Evolutionary conservation across 2,329 filamentous ascomycete species (phyloP).

Genomic region (Dryadomyces quercivorus): DNA sequence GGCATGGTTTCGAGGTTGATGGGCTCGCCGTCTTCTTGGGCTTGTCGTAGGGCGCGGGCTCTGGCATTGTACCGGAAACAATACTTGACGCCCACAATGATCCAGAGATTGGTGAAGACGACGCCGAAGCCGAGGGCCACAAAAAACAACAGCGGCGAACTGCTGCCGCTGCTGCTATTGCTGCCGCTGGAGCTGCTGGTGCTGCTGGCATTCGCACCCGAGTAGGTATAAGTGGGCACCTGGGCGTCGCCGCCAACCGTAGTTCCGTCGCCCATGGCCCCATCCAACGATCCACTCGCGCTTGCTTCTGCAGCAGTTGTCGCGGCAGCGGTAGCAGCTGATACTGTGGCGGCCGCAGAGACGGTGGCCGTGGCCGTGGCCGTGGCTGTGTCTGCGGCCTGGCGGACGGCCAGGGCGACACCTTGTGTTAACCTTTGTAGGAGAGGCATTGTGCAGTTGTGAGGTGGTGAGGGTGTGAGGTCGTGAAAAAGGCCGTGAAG

Average conservation of each 20-base stretch:
- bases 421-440: conserved; percentile 16
- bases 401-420: conserved; percentile 16
- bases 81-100: conserved; percentile 98
- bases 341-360: background rate
- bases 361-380: background rate
- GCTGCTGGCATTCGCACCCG: background rate
- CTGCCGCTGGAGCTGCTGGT: conserved; percentile 1
- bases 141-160: conserved; percentile 28
- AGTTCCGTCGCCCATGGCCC: background rate
- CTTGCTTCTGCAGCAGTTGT: background rate
- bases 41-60: conserved; percentile 66
- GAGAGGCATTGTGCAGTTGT: conserved; percentile 14
- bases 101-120: conserved; percentile 98
- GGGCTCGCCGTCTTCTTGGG: conserved; percentile 69
- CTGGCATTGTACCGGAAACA: conserved; percentile 97
- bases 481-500: background rate
- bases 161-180: conserved; percentile 12
- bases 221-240: background rate
- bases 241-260: conserved; percentile 2
- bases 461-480: background rate
- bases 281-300: background rate
- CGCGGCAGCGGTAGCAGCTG: background rate
- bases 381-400: conserved; percentile 10
- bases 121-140: conserved; percentile 79
- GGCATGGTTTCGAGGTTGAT: conserved; percentile 83